These are phyloP conservation scores for Filosporella fistucella DNA, from an alignment of 495 filamentous ascomycete genomes.

Conservation along the genomic window DNA sequence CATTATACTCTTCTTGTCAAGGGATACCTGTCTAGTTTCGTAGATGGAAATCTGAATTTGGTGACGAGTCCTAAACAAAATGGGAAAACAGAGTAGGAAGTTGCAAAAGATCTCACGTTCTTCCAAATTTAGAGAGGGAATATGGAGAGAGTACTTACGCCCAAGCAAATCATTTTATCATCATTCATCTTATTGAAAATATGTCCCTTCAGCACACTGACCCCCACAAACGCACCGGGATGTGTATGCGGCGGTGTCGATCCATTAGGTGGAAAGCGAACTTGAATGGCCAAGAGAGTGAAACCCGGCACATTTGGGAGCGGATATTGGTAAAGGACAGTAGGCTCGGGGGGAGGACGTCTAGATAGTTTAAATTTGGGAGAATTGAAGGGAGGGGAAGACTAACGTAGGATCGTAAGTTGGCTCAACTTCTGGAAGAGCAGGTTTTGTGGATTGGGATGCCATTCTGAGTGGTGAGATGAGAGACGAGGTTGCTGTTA, in stretches of 20 bases:
- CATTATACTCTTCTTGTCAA: no score
- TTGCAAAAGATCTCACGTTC: no score
- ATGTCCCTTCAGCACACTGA: constrained; percentile 4
- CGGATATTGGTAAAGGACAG: constrained; percentile 4
- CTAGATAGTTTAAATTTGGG: constrained; percentile 6
- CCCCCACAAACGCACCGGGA: constrained; percentile 12
- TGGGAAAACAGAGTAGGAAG: no score
- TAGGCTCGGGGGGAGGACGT: constrained; percentile 7
- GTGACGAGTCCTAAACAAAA: no score
- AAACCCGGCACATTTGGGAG: constrained; percentile 3
- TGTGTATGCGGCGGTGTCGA: constrained; percentile 20
- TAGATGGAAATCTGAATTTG: no score
- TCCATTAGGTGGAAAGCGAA: constrained; percentile 13
- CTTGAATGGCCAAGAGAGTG: constrained; percentile 7
- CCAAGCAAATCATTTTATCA: constrained; percentile 7
- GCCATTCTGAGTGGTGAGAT: no score
- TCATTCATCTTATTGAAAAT: constrained; percentile 18
- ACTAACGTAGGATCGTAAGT: constrained; percentile 8
- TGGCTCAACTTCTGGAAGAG: constrained; percentile 8
- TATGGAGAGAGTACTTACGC: no score
- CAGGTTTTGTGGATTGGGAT: not conserved
- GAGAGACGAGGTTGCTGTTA: no score
- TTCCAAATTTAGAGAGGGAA: no score
- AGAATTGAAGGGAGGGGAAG: not conserved
- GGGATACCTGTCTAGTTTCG: no score